Evolutionary conservation across 176 grass and related monocot species (phyloP).

Genomic region (Avena insularis): DNA sequence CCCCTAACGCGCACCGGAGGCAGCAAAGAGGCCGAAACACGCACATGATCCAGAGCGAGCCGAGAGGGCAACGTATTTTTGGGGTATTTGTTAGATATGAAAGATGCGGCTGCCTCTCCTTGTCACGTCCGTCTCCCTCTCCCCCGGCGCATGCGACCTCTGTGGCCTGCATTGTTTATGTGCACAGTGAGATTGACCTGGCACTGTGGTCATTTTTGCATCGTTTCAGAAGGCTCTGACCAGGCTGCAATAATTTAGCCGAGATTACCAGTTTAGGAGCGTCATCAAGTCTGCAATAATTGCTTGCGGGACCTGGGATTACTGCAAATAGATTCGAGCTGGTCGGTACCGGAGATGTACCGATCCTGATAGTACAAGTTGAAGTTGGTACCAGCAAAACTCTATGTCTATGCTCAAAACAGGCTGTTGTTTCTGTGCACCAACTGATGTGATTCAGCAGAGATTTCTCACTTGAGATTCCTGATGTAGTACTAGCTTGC

Average conservation of each 20-base stretch:
- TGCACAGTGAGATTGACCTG: background rate
- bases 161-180: constrained; percentile 1
- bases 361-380: background rate
- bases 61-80: no score
- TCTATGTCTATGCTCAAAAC: background rate
- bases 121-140: constrained; percentile 25
- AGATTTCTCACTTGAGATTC: background rate
- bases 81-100: background rate
- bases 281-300: no score
- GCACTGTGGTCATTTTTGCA: no score
- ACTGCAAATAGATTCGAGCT: background rate
- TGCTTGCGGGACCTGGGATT: no score
- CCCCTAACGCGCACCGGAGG: constrained; percentile 15
- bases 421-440: background rate
- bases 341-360: background rate
- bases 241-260: no score
- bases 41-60: background rate
- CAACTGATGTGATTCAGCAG: background rate
- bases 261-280: no score
- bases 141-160: background rate
- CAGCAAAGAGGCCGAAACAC: background rate
- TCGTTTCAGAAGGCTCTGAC: no score
- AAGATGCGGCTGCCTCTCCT: constrained; percentile 36
- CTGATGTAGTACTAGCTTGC: no score
- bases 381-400: background rate